phyloP scores from a whole-genome alignment of 805 yeast genomes.

The Ascoidea tarda region DNA sequence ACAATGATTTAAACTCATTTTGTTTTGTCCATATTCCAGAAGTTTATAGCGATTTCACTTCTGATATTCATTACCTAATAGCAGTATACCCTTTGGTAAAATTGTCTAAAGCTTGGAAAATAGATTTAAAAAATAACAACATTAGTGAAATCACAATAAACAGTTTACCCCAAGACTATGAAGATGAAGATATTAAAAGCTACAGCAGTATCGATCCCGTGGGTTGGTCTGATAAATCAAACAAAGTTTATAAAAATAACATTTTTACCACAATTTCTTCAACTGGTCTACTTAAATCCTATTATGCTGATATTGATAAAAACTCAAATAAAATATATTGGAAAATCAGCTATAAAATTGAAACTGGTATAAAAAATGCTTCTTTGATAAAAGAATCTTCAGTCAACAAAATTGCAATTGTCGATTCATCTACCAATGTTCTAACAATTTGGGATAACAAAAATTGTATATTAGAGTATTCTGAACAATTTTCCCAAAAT shows the following conservation, averaged over 20 bases:
- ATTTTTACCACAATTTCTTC: conserved; percentile 46
- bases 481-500: conserved; percentile 23
- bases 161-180: conserved; percentile 20
- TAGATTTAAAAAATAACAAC: conserved; percentile 13
- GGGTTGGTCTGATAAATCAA: conserved; percentile 28
- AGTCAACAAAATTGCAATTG: conserved; percentile 59
- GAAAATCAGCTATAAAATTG: conserved; percentile 33
- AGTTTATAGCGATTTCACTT: conserved; percentile 6
- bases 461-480: conserved; percentile 52
- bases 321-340: conserved; percentile 27
- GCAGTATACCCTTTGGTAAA: conserved; percentile 29
- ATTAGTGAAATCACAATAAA: conserved; percentile 22
- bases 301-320: conserved; percentile 23
- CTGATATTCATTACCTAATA: conserved; percentile 29
- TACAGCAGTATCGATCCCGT: conserved; percentile 59
- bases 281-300: conserved; percentile 33
- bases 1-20: neutral
- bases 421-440: conserved; percentile 34
- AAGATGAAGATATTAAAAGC: conserved; percentile 22
- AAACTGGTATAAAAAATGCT: conserved; percentile 41
- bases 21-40: conserved; percentile 9
- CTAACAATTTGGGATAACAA: conserved; percentile 73
- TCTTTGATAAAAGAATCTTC: conserved; percentile 60
- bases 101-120: conserved; percentile 27
- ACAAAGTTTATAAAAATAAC: conserved; percentile 23